Base-by-base conservation (phyloP, 2,329 filamentous ascomycete genomes). In the Pseudogymnoascus sp. region DNA sequence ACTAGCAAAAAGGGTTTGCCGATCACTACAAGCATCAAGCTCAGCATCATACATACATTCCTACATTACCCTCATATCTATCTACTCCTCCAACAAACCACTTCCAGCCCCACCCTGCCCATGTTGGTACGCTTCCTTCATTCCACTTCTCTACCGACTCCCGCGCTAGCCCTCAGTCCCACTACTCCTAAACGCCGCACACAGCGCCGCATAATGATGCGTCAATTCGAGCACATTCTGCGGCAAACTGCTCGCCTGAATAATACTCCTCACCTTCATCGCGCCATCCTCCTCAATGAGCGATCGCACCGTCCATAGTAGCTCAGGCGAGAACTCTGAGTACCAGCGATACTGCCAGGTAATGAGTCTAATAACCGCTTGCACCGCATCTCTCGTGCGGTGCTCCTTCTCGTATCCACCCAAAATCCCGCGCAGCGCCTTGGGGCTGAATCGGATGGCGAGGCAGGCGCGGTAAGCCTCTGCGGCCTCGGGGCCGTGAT, bases 311-410 rank as follows among this genome's bases (percentile, higher is more conserved):
- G 89, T 87, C 73, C 86, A 90, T 59, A 99, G 82, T 41, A 99
- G 81, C 65, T 92, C 86, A 0, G 94, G 94, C 15, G 92, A 96
- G 75, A 99, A 99, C 82, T 99, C 94, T 60, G 92, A 96, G 76
- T 99, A 99, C 94, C 94, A 99, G 66, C 94, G 82, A 75, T 96
- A 99, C 75, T 99, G 94, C 94, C 94, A 99, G 10, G 92, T 94
- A 33, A 97, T 90, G 39, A 99, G 78, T 58, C 91, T 81, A 65
- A 99, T 96, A 61, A 96, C 79, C n/a, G 89, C 86, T 26, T 85
- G 88, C 5, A 97, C 81, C 61, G 86, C 90, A 62, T 91, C 88
- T 63, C 90, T 79, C 3, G 89, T 91, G 73, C 89, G 90, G 68
- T 88, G 89, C 61, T 81, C 80, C 70, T 83, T 83, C 74, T 95